Evolutionary conservation across 2,329 filamentous ascomycete genomes (phyloP).

Genomic region (Pestalotiopsis fici): DNA sequence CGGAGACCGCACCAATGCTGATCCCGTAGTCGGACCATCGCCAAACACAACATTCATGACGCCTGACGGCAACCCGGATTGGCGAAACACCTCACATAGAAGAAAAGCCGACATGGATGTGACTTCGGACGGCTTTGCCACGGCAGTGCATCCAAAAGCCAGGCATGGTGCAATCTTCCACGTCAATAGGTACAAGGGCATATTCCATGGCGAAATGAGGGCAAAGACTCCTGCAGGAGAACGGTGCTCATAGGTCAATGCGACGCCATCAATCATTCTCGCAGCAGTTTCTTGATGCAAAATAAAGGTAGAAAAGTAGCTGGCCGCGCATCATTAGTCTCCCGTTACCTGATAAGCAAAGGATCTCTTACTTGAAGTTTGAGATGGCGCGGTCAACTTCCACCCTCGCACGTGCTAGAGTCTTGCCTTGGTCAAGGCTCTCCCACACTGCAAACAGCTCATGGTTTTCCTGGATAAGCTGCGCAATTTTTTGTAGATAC

Average conservation of each 20-base stretch:
- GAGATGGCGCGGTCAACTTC: conserved; percentile 33
- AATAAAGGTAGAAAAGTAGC: conserved; percentile 36
- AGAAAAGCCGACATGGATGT: conserved; percentile 33
- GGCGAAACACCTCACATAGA: conserved; percentile 23
- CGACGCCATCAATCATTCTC: conserved; percentile 30
- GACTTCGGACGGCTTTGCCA: conserved; percentile 34
- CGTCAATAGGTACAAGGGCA: conserved; percentile 34
- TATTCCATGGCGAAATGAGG: conserved; percentile 36
- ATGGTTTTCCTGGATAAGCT: conserved; percentile 27
- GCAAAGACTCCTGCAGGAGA: conserved; percentile 34
- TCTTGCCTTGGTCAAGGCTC: conserved; percentile 36
- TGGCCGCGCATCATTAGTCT: not conserved
- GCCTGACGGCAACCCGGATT: conserved; percentile 26
- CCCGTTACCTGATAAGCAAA: not conserved
- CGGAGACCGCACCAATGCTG: conserved; percentile 25
- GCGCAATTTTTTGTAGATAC: conserved; percentile 23
- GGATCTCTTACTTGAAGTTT: conserved; percentile 29
- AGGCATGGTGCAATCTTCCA: conserved; percentile 36
- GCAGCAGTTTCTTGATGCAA: conserved; percentile 31
- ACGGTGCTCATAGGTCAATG: conserved; percentile 33
- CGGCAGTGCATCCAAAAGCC: conserved; percentile 35
- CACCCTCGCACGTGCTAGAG: conserved; percentile 29
- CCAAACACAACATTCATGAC: conserved; percentile 34
- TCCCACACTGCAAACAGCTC: conserved; percentile 36
- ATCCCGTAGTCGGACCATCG: conserved; percentile 30